Evolutionary conservation across 2,329 filamentous ascomycete species (phyloP).

Genomic region (Talaromyces atroroseus): DNA sequence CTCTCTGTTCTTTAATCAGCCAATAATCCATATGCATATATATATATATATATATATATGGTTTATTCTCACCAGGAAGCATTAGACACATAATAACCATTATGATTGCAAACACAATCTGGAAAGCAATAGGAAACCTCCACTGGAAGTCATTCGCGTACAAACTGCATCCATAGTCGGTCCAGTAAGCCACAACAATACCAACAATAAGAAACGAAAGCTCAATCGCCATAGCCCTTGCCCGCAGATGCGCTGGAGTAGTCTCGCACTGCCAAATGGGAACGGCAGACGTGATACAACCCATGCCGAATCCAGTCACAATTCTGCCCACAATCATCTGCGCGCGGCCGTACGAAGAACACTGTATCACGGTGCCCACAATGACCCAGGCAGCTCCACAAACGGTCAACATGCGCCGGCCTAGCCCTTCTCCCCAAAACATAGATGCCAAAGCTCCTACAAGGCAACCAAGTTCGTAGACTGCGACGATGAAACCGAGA

Average conservation of each 20-base stretch:
- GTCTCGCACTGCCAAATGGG: conserved; percentile 50
- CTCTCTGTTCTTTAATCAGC: conserved; percentile 34
- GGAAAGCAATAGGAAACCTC: conserved; percentile 54
- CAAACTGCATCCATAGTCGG: conserved; percentile 49
- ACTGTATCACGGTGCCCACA: conserved; percentile 46
- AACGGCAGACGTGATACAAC: conserved; percentile 49
- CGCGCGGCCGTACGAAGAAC: conserved; percentile 42
- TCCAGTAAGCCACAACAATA: conserved; percentile 47
- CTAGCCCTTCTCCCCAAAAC: conserved; percentile 48
- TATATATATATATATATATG: background rate
- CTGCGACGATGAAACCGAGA: conserved; percentile 27
- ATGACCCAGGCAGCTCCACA: conserved; percentile 45
- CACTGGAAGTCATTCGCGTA: conserved; percentile 44
- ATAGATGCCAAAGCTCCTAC: conserved; percentile 48
- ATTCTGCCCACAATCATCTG: conserved; percentile 50
- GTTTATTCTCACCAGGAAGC: conserved; percentile 38
- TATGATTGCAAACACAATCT: conserved; percentile 52
- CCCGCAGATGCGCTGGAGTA: conserved; percentile 46
- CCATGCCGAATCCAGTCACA: conserved; percentile 49
- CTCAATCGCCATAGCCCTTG: conserved; percentile 50
- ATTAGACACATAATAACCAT: conserved; percentile 46
- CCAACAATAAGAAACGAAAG: conserved; percentile 48
- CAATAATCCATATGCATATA: background rate
- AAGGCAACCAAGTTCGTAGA: conserved; percentile 48
- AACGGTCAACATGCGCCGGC: conserved; percentile 48